Evolutionary conservation across 176 grass and related monocot genomes (phyloP), one percentile per base, ranked within the genome.

Genomic region (Oryza longistaminata): DNA sequence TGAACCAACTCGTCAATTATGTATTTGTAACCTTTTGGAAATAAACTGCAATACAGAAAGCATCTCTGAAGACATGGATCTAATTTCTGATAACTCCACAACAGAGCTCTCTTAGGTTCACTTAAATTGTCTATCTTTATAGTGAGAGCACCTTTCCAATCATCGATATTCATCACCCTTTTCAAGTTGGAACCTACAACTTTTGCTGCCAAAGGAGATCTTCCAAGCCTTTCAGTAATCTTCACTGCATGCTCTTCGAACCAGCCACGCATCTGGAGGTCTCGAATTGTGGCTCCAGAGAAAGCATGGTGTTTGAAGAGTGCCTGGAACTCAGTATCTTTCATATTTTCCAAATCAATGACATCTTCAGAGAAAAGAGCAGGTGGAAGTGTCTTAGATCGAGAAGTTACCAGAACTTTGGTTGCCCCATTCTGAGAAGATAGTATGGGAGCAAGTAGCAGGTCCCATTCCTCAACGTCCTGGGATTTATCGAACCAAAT

Each of bases 251-350:
- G 34, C 34, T 34, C 34, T 34, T 77, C 52, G 0, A 76, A 6
- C 16, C 17, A 29, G 1, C 11, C 50, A 34, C 24, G 17, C 48
- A 76, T 35, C 7, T 16, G 13, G 3, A 6, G 0, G 5, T 68
- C 22, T 11, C 5, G 27, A 12, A 40, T 39, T 55, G 52, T 3
- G 21, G 44, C 66, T 68, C 46, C 70, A n/a, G 31, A 8, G 58
- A 83, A 74, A 14, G 81, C 81, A 73, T 65, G 17, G 50, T 83
- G 26, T 43, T 62, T 74, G 37, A 83, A 83, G 15, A 83, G 70
- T 72, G 12, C 15, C 68, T 65, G 5, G 39, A 83, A 83, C 22
- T 64, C n/a, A 49, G 35, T 4, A 2, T 74, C 52, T 65, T 73
- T 2, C 53, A 83, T 25, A 25, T 73, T 25, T n/a, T 83, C 14